Conservation (phyloP, 495 filamentous ascomycete species). For the Penicillium pancosmium region DNA sequence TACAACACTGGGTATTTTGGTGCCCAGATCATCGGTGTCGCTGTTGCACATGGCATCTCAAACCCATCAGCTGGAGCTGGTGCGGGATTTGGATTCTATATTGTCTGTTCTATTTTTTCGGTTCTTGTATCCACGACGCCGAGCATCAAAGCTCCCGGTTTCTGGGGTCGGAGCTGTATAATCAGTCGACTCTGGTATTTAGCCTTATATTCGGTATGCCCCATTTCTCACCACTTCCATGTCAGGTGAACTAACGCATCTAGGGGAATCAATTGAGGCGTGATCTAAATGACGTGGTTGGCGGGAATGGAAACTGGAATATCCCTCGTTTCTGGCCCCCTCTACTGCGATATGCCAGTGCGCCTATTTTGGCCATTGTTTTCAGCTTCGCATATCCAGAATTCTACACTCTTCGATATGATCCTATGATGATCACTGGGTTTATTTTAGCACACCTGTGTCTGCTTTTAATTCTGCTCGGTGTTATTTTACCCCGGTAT, state of each 20-base stretch:
- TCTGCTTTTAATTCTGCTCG: conserved; percentile 31
- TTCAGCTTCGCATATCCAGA: conserved; percentile 45
- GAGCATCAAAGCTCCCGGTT: conserved; percentile 21
- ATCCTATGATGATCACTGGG: conserved; percentile 41
- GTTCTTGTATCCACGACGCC: conserved; percentile 28
- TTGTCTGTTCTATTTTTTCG: conserved; percentile 16
- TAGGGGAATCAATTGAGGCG: conserved; percentile 31
- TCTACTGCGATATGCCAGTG: conserved; percentile 41
- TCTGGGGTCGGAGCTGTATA: conserved; percentile 33
- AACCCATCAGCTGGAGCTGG: conserved; percentile 31
- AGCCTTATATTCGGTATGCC: conserved; percentile 26
- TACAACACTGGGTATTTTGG: conserved; percentile 43
- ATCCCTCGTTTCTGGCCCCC: conserved; percentile 38
- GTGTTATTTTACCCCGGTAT: conserved; percentile 38
- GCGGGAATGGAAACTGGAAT: conserved; percentile 38
- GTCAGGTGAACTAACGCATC: not conserved
- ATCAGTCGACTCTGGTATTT: conserved; percentile 27
- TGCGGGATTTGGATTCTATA: conserved; percentile 30
- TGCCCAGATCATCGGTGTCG: conserved; percentile 37
- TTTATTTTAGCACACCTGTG: conserved; percentile 38
- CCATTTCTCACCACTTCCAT: not conserved
- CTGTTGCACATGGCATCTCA: conserved; percentile 31
- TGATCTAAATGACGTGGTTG: conserved; percentile 25
- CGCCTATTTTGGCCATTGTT: conserved; percentile 40
- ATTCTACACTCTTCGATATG: conserved; percentile 39